phyloP scores from a whole-genome alignment of 768 basidiomycete genomes.

The Agrocybe praecox region DNA sequence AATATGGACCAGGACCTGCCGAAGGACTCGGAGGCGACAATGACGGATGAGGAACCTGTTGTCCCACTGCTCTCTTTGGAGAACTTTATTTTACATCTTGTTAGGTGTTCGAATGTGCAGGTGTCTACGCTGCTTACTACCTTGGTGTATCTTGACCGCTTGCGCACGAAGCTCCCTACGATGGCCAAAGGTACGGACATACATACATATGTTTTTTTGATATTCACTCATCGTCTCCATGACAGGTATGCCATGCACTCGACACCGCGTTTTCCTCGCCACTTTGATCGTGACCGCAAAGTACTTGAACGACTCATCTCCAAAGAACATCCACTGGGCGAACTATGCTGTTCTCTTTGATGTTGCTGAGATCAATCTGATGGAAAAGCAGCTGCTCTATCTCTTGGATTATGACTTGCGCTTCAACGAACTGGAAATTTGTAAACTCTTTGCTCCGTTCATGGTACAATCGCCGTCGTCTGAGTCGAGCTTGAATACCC shows the following conservation, averaged over 20 bases:
- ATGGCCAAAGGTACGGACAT: conserved; percentile 77
- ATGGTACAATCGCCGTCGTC: conserved; percentile 37
- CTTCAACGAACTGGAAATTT: conserved; percentile 83
- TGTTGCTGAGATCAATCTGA: conserved; percentile 83
- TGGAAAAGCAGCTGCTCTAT: conserved; percentile 95
- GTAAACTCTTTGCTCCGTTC: conserved; percentile 71
- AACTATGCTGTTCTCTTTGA: conserved; percentile 76
- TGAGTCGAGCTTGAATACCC: conserved; percentile 34
- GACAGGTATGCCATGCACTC: conserved; percentile 81
- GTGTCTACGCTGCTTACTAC: conserved; percentile 90
- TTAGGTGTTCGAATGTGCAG: conserved; percentile 84
- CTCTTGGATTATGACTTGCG: conserved; percentile 93
- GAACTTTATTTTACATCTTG: conserved; percentile 82
- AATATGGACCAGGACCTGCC: conserved; percentile 31
- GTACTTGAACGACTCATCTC: conserved; percentile 95
- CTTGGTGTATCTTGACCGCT: conserved; percentile 87
- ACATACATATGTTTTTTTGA: neutral
- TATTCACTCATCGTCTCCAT: conserved; percentile 14
- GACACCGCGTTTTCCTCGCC: conserved; percentile 95
- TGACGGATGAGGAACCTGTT: conserved; percentile 3
- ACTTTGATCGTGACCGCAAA: conserved; percentile 95
- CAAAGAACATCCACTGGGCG: conserved; percentile 95
- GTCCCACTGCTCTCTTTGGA: conserved; percentile 61
- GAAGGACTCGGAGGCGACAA: conserved; percentile 17
- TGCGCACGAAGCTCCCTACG: conserved; percentile 76